Conservation (phyloP, 768 basidiomycete genomes). For the Macrolepiota dolichaula region DNA sequence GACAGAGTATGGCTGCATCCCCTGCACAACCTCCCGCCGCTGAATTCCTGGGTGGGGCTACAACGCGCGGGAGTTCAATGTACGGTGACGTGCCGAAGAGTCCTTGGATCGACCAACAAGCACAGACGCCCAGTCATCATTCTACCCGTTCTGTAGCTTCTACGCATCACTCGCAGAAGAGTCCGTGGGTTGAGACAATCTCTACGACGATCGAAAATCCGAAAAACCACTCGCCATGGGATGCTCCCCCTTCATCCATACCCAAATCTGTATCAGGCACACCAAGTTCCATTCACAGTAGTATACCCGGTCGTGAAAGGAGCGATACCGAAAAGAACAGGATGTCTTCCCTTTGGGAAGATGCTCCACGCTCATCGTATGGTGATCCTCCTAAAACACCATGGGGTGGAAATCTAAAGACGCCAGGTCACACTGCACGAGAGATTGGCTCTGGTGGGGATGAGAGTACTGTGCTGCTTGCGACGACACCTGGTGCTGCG, state of each 20-base stretch:
- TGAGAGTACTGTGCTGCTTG: neutral
- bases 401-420: neutral
- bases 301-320: neutral
- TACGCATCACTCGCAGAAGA: neutral
- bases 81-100: neutral
- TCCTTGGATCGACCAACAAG: neutral
- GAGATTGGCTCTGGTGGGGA: neutral
- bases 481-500: neutral
- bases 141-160: neutral
- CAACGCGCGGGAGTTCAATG: neutral
- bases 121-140: constrained; percentile 1
- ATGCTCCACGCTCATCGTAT: constrained; percentile 1
- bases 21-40: neutral
- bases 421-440: neutral
- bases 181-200: constrained; percentile 7
- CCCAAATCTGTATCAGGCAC: neutral
- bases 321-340: neutral
- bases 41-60: neutral
- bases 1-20: neutral
- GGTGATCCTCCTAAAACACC: constrained; percentile 6
- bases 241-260: neutral
- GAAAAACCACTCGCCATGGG: constrained; percentile 4
- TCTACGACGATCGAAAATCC: constrained; percentile 4
- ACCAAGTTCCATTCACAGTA: neutral
- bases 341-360: constrained; percentile 6